Percentiles rank a stretch among this genome's conserved stretches.
These are phyloP conservation scores for Nakazawaea pomicola DNA, from an alignment of 805 yeast genomes.

Conservation along the genomic window DNA sequence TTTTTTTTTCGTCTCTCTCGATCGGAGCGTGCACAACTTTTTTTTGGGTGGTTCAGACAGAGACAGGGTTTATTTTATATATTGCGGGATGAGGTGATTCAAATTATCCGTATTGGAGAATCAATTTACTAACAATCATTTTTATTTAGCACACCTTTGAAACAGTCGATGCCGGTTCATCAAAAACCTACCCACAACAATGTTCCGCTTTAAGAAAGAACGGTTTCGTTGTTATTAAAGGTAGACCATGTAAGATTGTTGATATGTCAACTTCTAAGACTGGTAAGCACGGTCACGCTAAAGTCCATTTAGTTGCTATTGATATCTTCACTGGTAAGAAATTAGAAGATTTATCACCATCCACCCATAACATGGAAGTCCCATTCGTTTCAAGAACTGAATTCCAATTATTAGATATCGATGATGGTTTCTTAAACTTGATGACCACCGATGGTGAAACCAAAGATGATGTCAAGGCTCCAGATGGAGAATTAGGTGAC, in stretches of 20 bases:
- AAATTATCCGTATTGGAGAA: too few species aligned
- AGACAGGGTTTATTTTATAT: too few species aligned
- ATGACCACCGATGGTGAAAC: conserved; percentile 98
- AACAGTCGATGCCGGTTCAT: conserved; percentile 98
- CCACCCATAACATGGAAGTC: conserved; percentile 99
- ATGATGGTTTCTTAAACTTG: conserved; percentile 94
- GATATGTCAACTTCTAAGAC: conserved; percentile 99
- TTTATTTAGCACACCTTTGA: conserved; percentile 79
- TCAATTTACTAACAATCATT: conserved; percentile 8
- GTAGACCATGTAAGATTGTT: conserved; percentile 99
- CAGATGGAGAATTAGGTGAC: conserved; percentile 98
- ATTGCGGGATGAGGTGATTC: too few species aligned
- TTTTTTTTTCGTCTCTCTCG: background rate
- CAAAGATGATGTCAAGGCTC: conserved; percentile 98
- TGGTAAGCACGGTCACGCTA: conserved; percentile 99
- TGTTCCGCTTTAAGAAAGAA: conserved; percentile 99
- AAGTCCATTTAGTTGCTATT: conserved; percentile 98
- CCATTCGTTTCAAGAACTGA: conserved; percentile 96
- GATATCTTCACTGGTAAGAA: conserved; percentile 99
- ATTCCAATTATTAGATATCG: conserved; percentile 96
- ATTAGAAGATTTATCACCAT: conserved; percentile 99
- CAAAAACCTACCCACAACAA: conserved; percentile 97
- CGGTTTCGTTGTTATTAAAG: conserved; percentile 98
- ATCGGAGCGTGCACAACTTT: too few species aligned
- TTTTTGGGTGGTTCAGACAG: too few species aligned